These are phyloP conservation scores for Vicia villosa DNA, from an alignment of 306 rosid genomes.

Conservation along the genomic window DNA sequence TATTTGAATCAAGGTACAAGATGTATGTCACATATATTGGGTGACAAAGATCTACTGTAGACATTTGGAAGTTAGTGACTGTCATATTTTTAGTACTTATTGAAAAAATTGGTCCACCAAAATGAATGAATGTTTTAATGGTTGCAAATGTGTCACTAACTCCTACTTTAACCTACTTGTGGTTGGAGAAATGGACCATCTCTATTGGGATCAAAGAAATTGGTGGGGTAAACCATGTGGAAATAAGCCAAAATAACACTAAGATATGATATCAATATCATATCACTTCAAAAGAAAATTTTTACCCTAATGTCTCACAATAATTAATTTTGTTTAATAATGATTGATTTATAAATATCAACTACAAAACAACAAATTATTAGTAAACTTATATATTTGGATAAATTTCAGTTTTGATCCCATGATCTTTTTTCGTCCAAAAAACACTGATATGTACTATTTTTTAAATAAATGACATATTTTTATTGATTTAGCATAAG, in stretches of 20 bases:
- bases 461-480: no score
- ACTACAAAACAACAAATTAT: no score
- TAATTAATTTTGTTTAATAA: background rate
- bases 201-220: constrained; percentile 60
- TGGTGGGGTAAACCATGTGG: constrained; percentile 74
- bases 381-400: no score
- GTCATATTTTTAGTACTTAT: constrained; percentile 41
- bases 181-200: constrained; percentile 85
- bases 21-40: constrained; percentile 42
- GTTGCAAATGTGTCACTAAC: constrained; percentile 55
- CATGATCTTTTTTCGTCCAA: no score
- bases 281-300: constrained; percentile 42
- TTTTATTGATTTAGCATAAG: no score
- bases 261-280: constrained; percentile 58
- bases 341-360: no score
- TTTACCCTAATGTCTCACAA: background rate
- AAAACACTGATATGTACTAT: no score
- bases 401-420: no score
- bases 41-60: constrained; percentile 44
- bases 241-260: constrained; percentile 57
- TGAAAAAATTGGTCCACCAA: constrained; percentile 52
- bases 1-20: constrained; percentile 40
- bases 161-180: constrained; percentile 76
- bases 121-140: constrained; percentile 55
- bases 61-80: constrained; percentile 53